Evolutionary conservation across 2,329 filamentous ascomycete genomes (phyloP).

Genomic region (Colletotrichum echinochloae): DNA sequence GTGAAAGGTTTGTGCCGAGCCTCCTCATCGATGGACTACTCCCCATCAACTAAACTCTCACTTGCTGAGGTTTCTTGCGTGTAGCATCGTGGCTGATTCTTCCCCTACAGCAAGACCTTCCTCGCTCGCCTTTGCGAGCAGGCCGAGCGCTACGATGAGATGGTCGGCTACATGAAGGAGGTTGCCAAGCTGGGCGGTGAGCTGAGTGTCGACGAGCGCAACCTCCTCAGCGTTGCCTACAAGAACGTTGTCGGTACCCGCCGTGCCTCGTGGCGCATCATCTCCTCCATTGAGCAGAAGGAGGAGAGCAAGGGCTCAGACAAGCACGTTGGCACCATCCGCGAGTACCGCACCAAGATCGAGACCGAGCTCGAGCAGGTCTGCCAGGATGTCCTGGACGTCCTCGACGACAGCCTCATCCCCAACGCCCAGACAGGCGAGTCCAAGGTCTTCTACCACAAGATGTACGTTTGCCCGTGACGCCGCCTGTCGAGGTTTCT

Average conservation of each 20-base stretch:
- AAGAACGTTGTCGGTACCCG: conserved; percentile 99
- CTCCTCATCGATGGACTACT: conserved; percentile 24
- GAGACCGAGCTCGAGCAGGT: conserved; percentile 97
- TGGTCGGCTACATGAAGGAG: conserved; percentile 99
- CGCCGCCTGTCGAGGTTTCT: not conserved
- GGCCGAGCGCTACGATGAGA: conserved; percentile 99
- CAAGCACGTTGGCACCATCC: conserved; percentile 93
- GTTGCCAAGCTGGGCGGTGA: conserved; percentile 88
- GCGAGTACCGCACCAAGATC: conserved; percentile 98
- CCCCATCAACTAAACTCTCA: conserved; percentile 28
- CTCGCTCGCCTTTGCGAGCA: conserved; percentile 99
- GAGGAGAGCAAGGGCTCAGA: conserved; percentile 98
- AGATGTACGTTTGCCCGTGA: conserved; percentile 82
- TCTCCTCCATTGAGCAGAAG: conserved; percentile 99
- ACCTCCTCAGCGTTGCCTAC: conserved; percentile 98
- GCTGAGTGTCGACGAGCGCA: conserved; percentile 96
- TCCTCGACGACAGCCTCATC: conserved; percentile 92
- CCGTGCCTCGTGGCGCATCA: conserved; percentile 99
- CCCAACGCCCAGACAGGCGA: conserved; percentile 96
- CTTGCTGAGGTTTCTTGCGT: conserved; percentile 29
- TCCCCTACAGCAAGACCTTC: conserved; percentile 89
- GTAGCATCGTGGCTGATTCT: conserved; percentile 33
- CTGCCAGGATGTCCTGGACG: conserved; percentile 97
- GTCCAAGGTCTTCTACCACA: conserved; percentile 99
- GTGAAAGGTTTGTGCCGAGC: conserved; percentile 71